Base-by-base conservation (phyloP, 2,329 filamentous ascomycete species). In the Chaetomiaceae sp. region DNA sequence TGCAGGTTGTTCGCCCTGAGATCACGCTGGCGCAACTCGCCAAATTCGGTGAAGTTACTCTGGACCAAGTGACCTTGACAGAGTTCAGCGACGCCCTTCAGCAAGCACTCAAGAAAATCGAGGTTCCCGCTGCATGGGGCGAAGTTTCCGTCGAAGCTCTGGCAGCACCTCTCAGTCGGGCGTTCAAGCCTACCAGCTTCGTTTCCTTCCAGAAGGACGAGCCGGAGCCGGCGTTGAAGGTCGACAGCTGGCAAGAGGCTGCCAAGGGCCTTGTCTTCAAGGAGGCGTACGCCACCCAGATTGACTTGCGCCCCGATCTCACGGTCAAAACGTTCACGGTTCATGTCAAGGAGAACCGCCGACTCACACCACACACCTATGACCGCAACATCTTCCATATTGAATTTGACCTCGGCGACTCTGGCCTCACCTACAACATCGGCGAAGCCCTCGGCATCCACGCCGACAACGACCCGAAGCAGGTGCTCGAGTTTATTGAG, bases 301-400 rank as follows among this genome's bases (percentile, higher is more conserved):
- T 76, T 58, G 75, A 75, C 48, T 82, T 99, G 36, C 88, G 94
- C 49, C 94, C 94, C 10, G 94, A 99, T 65, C 76, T 95, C 50
- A 75, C 86, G 9, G 84, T 89, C 66, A 90, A 92, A 80, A 97
- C 92, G 2, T 85, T 81, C 64, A 89, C 90, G 37, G 87, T 96
- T 49, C 86, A 84, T 50, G 91, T 99, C 71, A 90, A 95, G 76
- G 94, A 97, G 76, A 96, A 95, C 75, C 89, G 94, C 57, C 85
- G 94, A 59, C 81, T 99, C 51, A 99, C 94, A 0, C 94, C 94
- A 3, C 65, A 73, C 21, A 87, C 85, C 29, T 99, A 99, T 68
- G 91, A 97, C 71, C 90, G 94, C 63, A 96, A 99, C 79, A 97
- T 99, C 72, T 99, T 99, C 86, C 94, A 99, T 75, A 97, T 99